Evolutionary conservation across 768 basidiomycete genomes (phyloP).

Genomic region (Sporobolomyces phaffii): DNA sequence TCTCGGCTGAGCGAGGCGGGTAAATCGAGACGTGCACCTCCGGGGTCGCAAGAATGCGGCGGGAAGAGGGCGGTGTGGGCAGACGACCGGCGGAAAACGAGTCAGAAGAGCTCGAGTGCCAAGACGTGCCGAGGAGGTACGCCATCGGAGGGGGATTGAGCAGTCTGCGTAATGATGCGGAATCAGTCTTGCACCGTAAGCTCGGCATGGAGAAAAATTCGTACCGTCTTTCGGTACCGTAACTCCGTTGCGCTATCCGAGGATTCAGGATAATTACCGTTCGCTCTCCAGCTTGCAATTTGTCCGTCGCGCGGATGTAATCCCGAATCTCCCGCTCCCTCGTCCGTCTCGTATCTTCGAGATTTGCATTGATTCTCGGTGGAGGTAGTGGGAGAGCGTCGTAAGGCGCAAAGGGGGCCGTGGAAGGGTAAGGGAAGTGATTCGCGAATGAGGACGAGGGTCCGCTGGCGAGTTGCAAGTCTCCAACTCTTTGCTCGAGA

Average conservation of each 20-base stretch:
- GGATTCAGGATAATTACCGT: slow-evolving; percentile 97
- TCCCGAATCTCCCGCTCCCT: slow-evolving; percentile 42
- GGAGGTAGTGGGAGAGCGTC: background rate
- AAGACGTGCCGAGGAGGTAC: slow-evolving; percentile 35
- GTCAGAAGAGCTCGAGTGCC: slow-evolving; percentile 24
- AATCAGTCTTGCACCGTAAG: too few species aligned
- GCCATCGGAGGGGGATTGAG: slow-evolving; percentile 35
- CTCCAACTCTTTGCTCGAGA: background rate
- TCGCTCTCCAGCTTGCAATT: slow-evolving; percentile 83
- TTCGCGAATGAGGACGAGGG: slow-evolving; percentile 1
- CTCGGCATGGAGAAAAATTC: slow-evolving; percentile 8
- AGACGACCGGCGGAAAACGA: slow-evolving; percentile 51
- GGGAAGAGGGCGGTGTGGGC: slow-evolving; percentile 55
- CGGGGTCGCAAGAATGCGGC: slow-evolving; percentile 63
- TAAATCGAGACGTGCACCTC: slow-evolving; percentile 81
- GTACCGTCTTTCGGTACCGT: slow-evolving; percentile 89
- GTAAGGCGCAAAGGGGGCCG: background rate
- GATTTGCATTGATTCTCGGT: background rate
- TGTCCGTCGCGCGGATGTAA: slow-evolving; percentile 75
- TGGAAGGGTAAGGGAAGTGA: background rate
- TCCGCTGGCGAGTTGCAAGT: background rate
- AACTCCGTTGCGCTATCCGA: slow-evolving; percentile 94
- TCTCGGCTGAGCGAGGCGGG: slow-evolving; percentile 64
- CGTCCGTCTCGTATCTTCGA: background rate
- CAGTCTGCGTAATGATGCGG: slow-evolving; percentile 30